Percentiles rank a stretch among this genome's conserved stretches.
phyloP scores from a whole-genome alignment of 257 asterid species.

The Pogostemon cablin region DNA sequence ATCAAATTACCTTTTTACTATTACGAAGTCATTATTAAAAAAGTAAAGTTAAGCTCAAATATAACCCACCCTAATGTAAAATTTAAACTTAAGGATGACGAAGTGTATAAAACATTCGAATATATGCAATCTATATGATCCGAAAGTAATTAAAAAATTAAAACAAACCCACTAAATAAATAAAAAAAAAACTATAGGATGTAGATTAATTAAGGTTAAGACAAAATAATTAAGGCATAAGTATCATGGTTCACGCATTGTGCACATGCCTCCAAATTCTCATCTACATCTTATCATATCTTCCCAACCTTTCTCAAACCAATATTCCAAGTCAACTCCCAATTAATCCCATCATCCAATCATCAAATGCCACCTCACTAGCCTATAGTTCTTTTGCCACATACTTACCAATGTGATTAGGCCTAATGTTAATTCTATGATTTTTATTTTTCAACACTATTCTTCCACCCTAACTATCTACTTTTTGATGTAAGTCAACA shows the following conservation, averaged over 20 bases:
- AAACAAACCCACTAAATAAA: background rate
- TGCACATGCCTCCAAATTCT: slow-evolving; percentile 37
- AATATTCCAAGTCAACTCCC: background rate
- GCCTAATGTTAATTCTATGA: background rate
- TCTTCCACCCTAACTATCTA: too few species aligned
- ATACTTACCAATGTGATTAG: background rate
- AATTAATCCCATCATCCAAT: slow-evolving; percentile 15
- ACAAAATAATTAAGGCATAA: background rate
- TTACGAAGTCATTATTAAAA: too few species aligned
- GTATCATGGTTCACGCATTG: slow-evolving; percentile 19
- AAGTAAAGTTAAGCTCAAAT: too few species aligned
- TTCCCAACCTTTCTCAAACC: background rate
- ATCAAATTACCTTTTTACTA: too few species aligned
- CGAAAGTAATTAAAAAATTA: too few species aligned
- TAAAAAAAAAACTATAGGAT: background rate
- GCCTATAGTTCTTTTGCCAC: background rate
- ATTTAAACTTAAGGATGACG: too few species aligned
- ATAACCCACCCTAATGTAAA: too few species aligned
- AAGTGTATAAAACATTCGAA: too few species aligned
- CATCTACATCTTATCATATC: slow-evolving; percentile 16
- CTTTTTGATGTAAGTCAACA: too few species aligned
- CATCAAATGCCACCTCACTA: slow-evolving; percentile 4
- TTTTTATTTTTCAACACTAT: background rate
- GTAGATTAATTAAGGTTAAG: background rate
- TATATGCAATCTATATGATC: too few species aligned